Base-by-base conservation (phyloP, 805 yeast species). In the Candida vartiovaarae region DNA sequence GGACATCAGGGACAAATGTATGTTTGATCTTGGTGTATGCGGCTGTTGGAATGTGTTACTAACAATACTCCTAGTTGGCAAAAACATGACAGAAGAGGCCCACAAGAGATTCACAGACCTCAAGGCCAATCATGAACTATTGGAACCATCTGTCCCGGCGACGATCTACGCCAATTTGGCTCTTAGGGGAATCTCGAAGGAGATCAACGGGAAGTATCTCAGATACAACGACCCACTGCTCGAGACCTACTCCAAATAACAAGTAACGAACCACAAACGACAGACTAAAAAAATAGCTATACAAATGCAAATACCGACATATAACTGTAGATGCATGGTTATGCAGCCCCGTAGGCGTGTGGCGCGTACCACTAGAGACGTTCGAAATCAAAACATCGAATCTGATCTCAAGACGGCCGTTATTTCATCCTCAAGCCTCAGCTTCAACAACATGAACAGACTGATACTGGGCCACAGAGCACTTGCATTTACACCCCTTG, bases 141-240 rank as follows among this genome's bases (percentile, higher is more conserved):
- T 87, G 31, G 73, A 75, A 5, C 89, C 95, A 1, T 70, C 69
- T 26, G 77, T 79, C 4, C 95, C 96, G 3, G 97, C 85, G 0
- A 61, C 70, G 0, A 71, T 86, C 2, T 82, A 77, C 46, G 85
- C 82, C 9, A 77, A 79, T 41, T 63, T 90, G 43, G 90, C 84
- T 0, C 47, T 79, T 10, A 62, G 64, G 26, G 89, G 88, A 0
- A 75, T 84, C 55, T 68, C 76, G 4, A 41, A 56, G 3, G 74
- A 68, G 1, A 55, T 87, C 33, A 80, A 79, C 45, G 98, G 97
- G 0, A 59, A 70, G 48, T 86, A 80, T 57, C 55, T 82, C 41
- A 68, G 96, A 45, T 85, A 76, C 57, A 68, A 69, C 50, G 86
- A 79, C 45, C 49, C 45, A 2, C 43, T 40, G 15, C 46, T 65